Evolutionary conservation across 2,329 filamentous ascomycete genomes (phyloP).

Genomic region (Aspergillus pseudotamarii): DNA sequence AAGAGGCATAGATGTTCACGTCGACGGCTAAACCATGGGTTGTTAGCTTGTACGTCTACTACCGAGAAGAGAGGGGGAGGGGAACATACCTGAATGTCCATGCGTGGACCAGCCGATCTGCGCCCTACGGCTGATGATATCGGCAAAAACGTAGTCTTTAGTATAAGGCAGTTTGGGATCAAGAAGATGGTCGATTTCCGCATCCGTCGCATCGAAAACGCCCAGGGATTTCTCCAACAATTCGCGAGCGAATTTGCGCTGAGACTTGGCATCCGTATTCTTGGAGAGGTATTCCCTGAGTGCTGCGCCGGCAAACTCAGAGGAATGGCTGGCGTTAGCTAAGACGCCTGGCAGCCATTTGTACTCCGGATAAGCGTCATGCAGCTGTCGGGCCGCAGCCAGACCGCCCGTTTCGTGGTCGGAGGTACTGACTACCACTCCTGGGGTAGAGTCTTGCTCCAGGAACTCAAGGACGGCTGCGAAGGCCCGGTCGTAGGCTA

Average conservation of each 20-base stretch:
- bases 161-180: slow-evolving; percentile 57
- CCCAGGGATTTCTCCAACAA: slow-evolving; percentile 74
- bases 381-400: slow-evolving; percentile 72
- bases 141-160: slow-evolving; percentile 67
- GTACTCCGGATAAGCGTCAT: slow-evolving; percentile 66
- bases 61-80: background rate
- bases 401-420: slow-evolving; percentile 97
- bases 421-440: slow-evolving; percentile 83
- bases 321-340: slow-evolving; percentile 74
- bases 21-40: slow-evolving; percentile 67
- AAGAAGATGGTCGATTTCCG: slow-evolving; percentile 70
- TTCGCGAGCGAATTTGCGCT: slow-evolving; percentile 65
- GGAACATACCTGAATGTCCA: slow-evolving; percentile 68
- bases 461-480: slow-evolving; percentile 82
- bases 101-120: slow-evolving; percentile 94
- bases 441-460: slow-evolving; percentile 68
- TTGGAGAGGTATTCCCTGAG: slow-evolving; percentile 62
- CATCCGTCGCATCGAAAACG: slow-evolving; percentile 70
- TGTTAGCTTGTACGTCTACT: slow-evolving; percentile 12
- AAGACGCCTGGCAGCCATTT: slow-evolving; percentile 83
- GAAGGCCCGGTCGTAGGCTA: slow-evolving; percentile 93
- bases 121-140: slow-evolving; percentile 83
- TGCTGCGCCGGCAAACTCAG: slow-evolving; percentile 68
- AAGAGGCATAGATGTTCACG: slow-evolving; percentile 92
- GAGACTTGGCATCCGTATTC: slow-evolving; percentile 49